Conservation (phyloP, 352 stramenopile genomes). For the Pythium diclinum region DNA sequence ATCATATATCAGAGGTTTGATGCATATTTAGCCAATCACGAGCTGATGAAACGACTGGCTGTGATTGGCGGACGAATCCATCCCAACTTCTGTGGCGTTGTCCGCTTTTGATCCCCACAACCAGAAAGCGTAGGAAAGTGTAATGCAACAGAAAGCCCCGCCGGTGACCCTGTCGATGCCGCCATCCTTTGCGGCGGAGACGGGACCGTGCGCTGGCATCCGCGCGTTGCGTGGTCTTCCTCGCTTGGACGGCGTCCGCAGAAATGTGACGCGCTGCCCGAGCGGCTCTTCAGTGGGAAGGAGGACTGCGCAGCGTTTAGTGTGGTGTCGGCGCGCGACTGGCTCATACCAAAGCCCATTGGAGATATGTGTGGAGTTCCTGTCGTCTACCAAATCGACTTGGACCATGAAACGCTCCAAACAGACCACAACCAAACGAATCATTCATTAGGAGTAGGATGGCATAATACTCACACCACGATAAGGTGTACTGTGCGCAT, state of each 20-base stretch:
- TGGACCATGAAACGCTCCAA: slow-evolving; percentile 73
- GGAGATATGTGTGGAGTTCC: slow-evolving; percentile 77
- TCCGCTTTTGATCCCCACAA: no score
- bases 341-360: slow-evolving; percentile 40
- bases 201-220: slow-evolving; percentile 1
- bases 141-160: neutral
- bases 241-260: slow-evolving; percentile 22
- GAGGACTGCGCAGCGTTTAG: slow-evolving; percentile 2
- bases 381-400: slow-evolving; percentile 52
- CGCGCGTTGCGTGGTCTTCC: neutral
- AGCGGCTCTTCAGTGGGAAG: slow-evolving; percentile 23
- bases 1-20: neutral
- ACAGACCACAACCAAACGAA: slow-evolving; percentile 28
- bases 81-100: no score
- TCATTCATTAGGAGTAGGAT: neutral
- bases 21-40: slow-evolving; percentile 5
- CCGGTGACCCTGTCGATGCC: slow-evolving; percentile 8
- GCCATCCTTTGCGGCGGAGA: slow-evolving; percentile 9
- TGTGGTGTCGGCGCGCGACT: neutral
- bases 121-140: no score
- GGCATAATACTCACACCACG: neutral
- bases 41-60: neutral
- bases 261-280: slow-evolving; percentile 36
- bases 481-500: slow-evolving; percentile 11
- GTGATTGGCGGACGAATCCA: neutral